Evolutionary conservation across 2,329 filamentous ascomycete species (phyloP).

Genomic region (Beauveria caledonica): DNA sequence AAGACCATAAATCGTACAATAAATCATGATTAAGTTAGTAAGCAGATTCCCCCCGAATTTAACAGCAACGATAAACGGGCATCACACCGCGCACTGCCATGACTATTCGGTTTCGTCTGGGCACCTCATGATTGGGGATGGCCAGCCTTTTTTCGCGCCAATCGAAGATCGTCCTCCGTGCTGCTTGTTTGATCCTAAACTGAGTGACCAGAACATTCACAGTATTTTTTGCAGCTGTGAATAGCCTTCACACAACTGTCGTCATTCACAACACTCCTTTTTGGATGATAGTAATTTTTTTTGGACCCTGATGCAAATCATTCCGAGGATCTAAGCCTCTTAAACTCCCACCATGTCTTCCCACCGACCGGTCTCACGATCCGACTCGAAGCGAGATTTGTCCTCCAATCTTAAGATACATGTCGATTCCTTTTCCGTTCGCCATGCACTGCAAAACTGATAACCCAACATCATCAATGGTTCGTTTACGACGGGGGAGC

Average conservation of each 20-base stretch:
- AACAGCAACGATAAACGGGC: too few species aligned
- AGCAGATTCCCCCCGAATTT: too few species aligned
- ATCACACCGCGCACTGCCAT: too few species aligned
- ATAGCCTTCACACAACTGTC: conserved; percentile 4
- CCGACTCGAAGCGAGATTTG: conserved; percentile 32
- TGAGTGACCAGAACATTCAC: conserved; percentile 1
- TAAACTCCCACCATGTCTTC: conserved; percentile 38
- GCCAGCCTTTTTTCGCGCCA: background rate
- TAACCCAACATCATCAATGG: conserved; percentile 32
- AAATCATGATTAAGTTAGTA: too few species aligned
- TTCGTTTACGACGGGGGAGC: conserved; percentile 57
- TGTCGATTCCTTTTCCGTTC: conserved; percentile 34
- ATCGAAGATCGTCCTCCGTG: background rate
- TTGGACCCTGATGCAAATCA: conserved; percentile 38
- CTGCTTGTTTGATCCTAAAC: background rate
- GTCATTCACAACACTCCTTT: conserved; percentile 8
- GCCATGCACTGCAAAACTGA: conserved; percentile 37
- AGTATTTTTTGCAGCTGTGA: background rate
- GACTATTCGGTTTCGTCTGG: too few species aligned
- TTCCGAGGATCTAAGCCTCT: conserved; percentile 40
- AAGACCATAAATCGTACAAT: too few species aligned
- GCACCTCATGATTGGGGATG: too few species aligned
- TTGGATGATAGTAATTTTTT: conserved; percentile 25
- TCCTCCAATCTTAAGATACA: conserved; percentile 40
- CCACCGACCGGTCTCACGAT: conserved; percentile 33